These are phyloP conservation scores for Globisporangium rhizosaccharum DNA, from an alignment of 352 stramenopile genomes.

Conservation along the genomic window DNA sequence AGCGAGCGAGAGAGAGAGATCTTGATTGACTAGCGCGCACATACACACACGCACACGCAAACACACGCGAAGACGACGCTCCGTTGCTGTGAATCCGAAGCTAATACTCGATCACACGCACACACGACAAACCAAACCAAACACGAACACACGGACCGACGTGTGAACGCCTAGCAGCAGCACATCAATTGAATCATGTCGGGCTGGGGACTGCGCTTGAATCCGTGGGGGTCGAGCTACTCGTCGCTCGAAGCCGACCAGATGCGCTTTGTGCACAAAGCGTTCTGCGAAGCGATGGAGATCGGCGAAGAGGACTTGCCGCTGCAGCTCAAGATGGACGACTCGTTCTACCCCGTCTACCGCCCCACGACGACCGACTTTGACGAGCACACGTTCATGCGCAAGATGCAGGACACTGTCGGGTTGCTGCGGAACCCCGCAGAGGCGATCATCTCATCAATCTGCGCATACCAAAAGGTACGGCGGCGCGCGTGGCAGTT, in stretches of 20 bases:
- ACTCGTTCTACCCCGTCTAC: constrained; percentile 74
- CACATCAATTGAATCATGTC: constrained; percentile 36
- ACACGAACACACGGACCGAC: background rate
- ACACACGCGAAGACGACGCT: too few species aligned
- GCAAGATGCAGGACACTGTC: constrained; percentile 85
- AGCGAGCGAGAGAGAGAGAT: background rate
- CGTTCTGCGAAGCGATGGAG: constrained; percentile 83
- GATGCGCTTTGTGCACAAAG: constrained; percentile 83
- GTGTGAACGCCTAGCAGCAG: background rate
- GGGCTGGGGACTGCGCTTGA: constrained; percentile 76
- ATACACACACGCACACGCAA: too few species aligned
- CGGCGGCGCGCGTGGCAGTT: background rate
- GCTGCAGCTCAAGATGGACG: constrained; percentile 81
- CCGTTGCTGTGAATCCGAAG: too few species aligned
- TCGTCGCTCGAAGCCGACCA: constrained; percentile 81
- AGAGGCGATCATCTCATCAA: constrained; percentile 83
- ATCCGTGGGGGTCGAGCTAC: constrained; percentile 78
- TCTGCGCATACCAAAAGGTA: constrained; percentile 75
- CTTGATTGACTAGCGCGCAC: too few species aligned
- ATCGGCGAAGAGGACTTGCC: constrained; percentile 77
- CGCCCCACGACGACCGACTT: constrained; percentile 75
- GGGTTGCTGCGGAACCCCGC: constrained; percentile 72
- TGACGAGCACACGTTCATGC: constrained; percentile 84
- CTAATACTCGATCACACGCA: too few species aligned
- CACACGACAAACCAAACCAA: background rate